Evolutionary conservation across 2,329 filamentous ascomycete species (phyloP), one percentile per base, ranked within the genome.

Genomic region (Thielaviopsis ethacetica): DNA sequence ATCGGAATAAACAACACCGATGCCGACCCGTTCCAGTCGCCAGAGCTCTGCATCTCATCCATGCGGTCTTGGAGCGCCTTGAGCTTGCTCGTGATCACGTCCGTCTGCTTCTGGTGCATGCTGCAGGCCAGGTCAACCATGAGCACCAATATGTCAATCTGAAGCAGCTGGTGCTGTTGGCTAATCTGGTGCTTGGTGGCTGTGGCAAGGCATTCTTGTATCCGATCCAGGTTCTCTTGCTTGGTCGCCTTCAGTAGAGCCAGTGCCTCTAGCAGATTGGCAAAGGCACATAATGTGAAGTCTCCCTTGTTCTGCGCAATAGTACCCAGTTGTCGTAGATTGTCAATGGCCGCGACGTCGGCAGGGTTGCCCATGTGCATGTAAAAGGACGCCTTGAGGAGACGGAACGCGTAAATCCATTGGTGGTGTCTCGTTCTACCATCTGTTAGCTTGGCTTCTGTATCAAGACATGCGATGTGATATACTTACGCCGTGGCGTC

Each of bases 341-440:
- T 85, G 21, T 88, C 83, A 2, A 89, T 70, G 0, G 83, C 77
- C 54, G 81, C 75, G 1, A 76, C 74, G 61, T 91, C 87, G 13
- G 80, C 76, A 10, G 78, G 75, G 51, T 73, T 79, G 4, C 78
- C 75, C 53, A 77, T 75, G 64, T 86, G 79, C 55, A 88, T 71
- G 61, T 85, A 80, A 53, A 90, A 78, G 0, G 84, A 81, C 0
- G 84, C 81, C 63, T 87, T 86, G 15, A 91, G 71, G 53, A 91
- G 82, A 7, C 86, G 82, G 65, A 91, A 86, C 0, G 84, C 84
- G 67, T 91, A 91, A 17, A 84, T 76, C 87, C 87, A 91, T 55
- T 82, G 78, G 9, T 78, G 73, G 64, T 86, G 83, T 66, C 83
- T 81, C 65, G 82, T 83, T 41, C 75, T 81, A 61, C 13, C n/a